Evolutionary conservation across 1,284 basidiomycete species (phyloP), one percentile per base, ranked within the genome.

Genomic region (Naganishia sp.): DNA sequence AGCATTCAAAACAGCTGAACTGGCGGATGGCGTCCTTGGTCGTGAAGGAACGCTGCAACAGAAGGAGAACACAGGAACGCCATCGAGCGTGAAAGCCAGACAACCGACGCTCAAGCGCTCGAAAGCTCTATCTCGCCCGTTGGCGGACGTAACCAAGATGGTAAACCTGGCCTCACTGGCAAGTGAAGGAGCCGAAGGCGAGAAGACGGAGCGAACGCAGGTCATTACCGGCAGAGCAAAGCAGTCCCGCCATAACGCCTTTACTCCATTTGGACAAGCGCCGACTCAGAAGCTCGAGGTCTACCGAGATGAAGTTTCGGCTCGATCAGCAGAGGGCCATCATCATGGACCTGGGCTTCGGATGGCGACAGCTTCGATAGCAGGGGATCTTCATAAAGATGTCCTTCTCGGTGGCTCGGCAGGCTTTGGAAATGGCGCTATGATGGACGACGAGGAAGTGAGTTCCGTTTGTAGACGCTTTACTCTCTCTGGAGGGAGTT

Each of bases 71-170:
- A n/a, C 5, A 54, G 52, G 5, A 6, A n/a, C 6, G 23, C 25
- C 7, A 28, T 11, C 52, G 6, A 28, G n/a, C 28, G 28, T 42
- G 16, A 55, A 56, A 36, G 54, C 55, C 36, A 57, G 49, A 25
- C 54, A 65, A n/a, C 63, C 63, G 18, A 56, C 36, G 23, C n/a
- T 65, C 45, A 65, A 56, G 45, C 54, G 63, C n/a, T 65, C 63
- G 44, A 65, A 50, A 23, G 55, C 54, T 33, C 45, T 39, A 18
- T 56, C 63, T 42, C 63, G 53, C n/a, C 55, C 55, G 9, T 48
- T 65, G 33, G 54, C 63, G 11, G 54, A 65, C 45, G 28, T 65
- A 25, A 65, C 55, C 23, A 55, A 65, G 33, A 65, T 46, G 39
- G 46, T 52, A n/a, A 53, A 63, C 23, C 48, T 53, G 2, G 59